Percentiles rank a stretch among this genome's conserved stretches.
Conservation (phyloP, 306 rosid species). For the Medicago truncatula region DNA sequence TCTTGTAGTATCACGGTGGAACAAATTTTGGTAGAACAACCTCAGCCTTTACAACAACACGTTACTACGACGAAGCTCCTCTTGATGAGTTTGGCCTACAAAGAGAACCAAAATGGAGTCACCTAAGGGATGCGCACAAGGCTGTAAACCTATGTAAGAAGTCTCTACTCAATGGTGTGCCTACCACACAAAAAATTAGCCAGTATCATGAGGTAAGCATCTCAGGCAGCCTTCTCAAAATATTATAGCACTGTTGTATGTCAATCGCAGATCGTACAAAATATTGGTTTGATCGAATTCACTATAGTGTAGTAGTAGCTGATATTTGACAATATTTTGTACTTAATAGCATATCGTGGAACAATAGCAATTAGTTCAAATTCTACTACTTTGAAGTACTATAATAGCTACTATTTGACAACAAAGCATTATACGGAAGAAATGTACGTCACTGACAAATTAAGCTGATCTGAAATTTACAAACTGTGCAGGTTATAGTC, state of each 20-base stretch:
- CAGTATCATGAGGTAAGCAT: conserved; percentile 56
- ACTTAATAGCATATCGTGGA: background rate
- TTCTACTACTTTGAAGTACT: background rate
- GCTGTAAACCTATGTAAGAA: conserved; percentile 73
- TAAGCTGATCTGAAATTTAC: conserved; percentile 25
- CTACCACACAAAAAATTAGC: conserved; percentile 41
- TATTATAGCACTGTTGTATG: too few species aligned
- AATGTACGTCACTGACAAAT: background rate
- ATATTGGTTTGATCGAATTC: too few species aligned
- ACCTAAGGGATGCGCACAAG: conserved; percentile 75
- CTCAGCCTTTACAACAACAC: conserved; percentile 75
- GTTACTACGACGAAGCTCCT: conserved; percentile 97
- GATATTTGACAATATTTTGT: background rate
- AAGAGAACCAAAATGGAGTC: conserved; percentile 95
- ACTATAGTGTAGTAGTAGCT: background rate
- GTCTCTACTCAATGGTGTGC: conserved; percentile 55
- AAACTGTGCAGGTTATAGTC: conserved; percentile 56
- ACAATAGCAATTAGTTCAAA: background rate
- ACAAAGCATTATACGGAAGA: background rate
- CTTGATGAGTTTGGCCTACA: conserved; percentile 84
- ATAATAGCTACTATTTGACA: background rate
- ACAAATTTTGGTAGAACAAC: conserved; percentile 93
- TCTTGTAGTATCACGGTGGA: conserved; percentile 91
- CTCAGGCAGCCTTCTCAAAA: background rate
- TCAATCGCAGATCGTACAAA: too few species aligned